Percentiles rank a stretch among this genome's conserved stretches.
These are phyloP conservation scores for Nakazawaea holstii DNA, from an alignment of 805 yeast species.

Conservation along the genomic window DNA sequence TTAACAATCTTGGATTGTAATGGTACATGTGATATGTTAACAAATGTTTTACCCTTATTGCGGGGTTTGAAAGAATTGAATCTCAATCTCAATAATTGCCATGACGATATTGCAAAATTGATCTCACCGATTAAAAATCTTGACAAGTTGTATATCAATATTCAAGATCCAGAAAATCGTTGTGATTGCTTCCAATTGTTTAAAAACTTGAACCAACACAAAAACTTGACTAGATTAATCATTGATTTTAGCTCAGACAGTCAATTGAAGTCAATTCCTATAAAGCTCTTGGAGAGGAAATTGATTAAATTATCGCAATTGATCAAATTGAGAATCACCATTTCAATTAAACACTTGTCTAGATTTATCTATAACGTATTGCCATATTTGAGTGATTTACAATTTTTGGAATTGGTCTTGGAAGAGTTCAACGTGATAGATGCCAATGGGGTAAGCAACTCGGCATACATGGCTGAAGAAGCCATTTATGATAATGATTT, in stretches of 20 bases:
- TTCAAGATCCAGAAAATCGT: constrained; percentile 5
- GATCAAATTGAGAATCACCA: constrained; percentile 16
- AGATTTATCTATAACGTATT: constrained; percentile 8
- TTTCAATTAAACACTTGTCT: constrained; percentile 11
- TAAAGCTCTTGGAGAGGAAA: constrained; percentile 9
- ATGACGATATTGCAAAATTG: constrained; percentile 14
- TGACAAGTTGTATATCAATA: constrained; percentile 14
- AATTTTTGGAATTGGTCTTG: constrained; percentile 17
- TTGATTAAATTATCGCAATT: constrained; percentile 12
- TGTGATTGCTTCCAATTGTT: constrained; percentile 5
- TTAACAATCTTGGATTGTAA: constrained; percentile 16
- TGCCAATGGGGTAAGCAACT: constrained; percentile 1
- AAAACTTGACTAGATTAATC: constrained; percentile 14
- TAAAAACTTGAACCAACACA: constrained; percentile 10
- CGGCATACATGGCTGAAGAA: constrained; percentile 4
- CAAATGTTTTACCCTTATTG: constrained; percentile 12
- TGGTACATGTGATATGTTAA: constrained; percentile 12
- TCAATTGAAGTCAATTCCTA: constrained; percentile 8
- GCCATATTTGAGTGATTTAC: constrained; percentile 7
- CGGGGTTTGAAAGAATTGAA: constrained; percentile 13
- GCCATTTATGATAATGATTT: constrained; percentile 2
- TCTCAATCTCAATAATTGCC: constrained; percentile 16
- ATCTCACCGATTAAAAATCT: constrained; percentile 13
- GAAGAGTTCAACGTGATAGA: constrained; percentile 14
- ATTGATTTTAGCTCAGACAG: constrained; percentile 15